A percentile compares a stretch with the other conserved stretches of the same genome.
Conservation (phyloP, 306 rosid species). For the Quercus dentata region DNA sequence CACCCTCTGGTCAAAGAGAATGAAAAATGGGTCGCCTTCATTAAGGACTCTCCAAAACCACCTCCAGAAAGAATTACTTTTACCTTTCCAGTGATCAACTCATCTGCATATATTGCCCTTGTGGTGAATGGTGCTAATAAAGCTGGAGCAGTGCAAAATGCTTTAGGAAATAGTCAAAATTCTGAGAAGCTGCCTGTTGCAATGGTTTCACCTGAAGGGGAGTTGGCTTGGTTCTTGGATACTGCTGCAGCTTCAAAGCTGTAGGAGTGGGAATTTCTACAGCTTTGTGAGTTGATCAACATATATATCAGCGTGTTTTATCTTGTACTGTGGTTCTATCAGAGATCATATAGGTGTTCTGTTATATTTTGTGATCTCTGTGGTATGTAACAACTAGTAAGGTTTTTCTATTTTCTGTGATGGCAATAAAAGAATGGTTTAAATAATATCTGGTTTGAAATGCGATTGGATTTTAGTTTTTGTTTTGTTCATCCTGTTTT, state of each 20-base stretch:
- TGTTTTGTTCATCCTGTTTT: not conserved
- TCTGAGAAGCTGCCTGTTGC: constrained; percentile 65
- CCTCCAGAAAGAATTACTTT: constrained; percentile 90
- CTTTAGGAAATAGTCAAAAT: constrained; percentile 37
- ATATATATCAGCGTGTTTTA: not conserved
- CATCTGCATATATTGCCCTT: constrained; percentile 62
- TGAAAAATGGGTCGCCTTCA: constrained; percentile 76
- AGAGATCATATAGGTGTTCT: no score
- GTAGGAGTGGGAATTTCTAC: constrained; percentile 29
- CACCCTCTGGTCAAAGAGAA: constrained; percentile 78
- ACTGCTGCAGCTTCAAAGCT: constrained; percentile 86
- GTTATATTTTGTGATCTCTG: no score
- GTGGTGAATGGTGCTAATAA: constrained; percentile 72
- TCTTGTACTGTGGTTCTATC: not conserved
- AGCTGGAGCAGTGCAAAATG: constrained; percentile 64
- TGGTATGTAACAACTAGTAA: no score
- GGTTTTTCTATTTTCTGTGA: not conserved
- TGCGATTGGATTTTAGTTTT: not conserved
- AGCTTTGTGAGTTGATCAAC: constrained; percentile 17
- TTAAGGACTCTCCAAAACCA: constrained; percentile 89
- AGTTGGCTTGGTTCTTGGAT: constrained; percentile 84
- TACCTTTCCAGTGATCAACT: constrained; percentile 83
- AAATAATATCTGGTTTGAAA: not conserved
- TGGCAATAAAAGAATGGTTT: constrained; percentile 4
- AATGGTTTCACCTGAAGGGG: constrained; percentile 72